A percentile compares a stretch with the other conserved stretches of the same genome.
These are phyloP conservation scores for Hyaloperonospora arabidopsidis DNA, from an alignment of 352 stramenopile genomes.

Conservation along the genomic window DNA sequence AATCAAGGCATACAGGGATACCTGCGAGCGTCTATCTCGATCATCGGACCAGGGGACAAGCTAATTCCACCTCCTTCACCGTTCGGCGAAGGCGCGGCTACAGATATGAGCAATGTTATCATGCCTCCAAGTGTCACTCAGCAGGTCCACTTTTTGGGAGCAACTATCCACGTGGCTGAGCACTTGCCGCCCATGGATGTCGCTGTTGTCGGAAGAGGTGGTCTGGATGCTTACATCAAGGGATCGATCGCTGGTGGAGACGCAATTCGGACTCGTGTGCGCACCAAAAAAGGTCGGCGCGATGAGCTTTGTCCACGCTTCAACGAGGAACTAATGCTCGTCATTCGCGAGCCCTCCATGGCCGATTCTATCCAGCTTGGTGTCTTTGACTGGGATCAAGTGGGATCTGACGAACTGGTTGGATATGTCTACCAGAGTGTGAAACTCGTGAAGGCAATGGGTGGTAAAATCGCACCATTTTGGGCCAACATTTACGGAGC, in stretches of 20 bases:
- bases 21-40: constrained; percentile 78
- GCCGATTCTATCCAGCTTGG: constrained; percentile 63
- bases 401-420: constrained; percentile 67
- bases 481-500: constrained; percentile 80
- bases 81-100: constrained; percentile 34
- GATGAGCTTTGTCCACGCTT: constrained; percentile 63
- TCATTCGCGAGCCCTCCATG: constrained; percentile 74
- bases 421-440: constrained; percentile 63
- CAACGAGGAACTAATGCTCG: constrained; percentile 73
- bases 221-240: constrained; percentile 69
- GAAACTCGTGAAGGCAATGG: constrained; percentile 62
- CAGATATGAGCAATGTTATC: constrained; percentile 58
- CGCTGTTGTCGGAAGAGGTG: constrained; percentile 46
- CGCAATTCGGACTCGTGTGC: constrained; percentile 59
- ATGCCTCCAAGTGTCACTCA: constrained; percentile 73
- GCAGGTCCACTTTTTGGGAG: constrained; percentile 62
- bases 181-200: constrained; percentile 73
- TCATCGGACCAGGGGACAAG: constrained; percentile 85
- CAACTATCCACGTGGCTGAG: constrained; percentile 61
- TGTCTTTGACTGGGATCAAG: constrained; percentile 75
- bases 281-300: constrained; percentile 66
- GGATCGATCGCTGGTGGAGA: constrained; percentile 49
- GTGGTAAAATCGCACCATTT: constrained; percentile 45
- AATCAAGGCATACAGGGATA: constrained; percentile 89
- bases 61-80: constrained; percentile 58